Conservation (phyloP, 2,329 filamentous ascomycete genomes). For the Pseudodiploospora longispora region DNA sequence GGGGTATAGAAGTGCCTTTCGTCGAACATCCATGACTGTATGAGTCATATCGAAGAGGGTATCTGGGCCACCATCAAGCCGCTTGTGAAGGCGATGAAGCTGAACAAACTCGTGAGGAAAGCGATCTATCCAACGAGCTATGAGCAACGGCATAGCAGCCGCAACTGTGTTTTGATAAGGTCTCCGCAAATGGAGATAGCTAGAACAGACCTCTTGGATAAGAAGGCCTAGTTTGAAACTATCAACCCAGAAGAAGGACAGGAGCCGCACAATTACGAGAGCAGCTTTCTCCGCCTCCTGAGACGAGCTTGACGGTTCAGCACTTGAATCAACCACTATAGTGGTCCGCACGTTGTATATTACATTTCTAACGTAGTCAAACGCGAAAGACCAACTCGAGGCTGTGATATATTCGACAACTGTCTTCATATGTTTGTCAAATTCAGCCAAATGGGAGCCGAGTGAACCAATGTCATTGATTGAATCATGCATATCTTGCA, state of each 20-base stretch:
- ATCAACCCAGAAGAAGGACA: slow-evolving; percentile 59
- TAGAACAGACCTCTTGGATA: slow-evolving; percentile 59
- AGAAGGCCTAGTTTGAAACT: slow-evolving; percentile 51
- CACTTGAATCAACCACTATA: slow-evolving; percentile 28
- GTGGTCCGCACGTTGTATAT: slow-evolving; percentile 43
- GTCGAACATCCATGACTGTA: slow-evolving; percentile 49
- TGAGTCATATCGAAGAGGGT: slow-evolving; percentile 63
- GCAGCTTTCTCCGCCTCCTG: slow-evolving; percentile 44
- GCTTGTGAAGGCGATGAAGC: slow-evolving; percentile 51
- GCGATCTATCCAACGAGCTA: slow-evolving; percentile 58
- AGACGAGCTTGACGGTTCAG: slow-evolving; percentile 25
- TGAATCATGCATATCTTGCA: slow-evolving; percentile 11
- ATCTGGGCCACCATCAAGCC: slow-evolving; percentile 58
- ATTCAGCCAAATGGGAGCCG: slow-evolving; percentile 31
- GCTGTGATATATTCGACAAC: slow-evolving; percentile 58
- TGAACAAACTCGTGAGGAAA: slow-evolving; percentile 57
- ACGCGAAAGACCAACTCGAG: slow-evolving; percentile 52
- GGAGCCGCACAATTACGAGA: slow-evolving; percentile 48
- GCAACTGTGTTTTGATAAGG: slow-evolving; percentile 57
- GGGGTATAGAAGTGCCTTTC: slow-evolving; percentile 49
- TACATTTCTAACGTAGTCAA: slow-evolving; percentile 49
- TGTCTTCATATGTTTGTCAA: slow-evolving; percentile 47
- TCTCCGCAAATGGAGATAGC: slow-evolving; percentile 58
- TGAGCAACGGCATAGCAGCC: slow-evolving; percentile 52
- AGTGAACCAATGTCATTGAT: slow-evolving; percentile 16